A percentile compares a stretch with the other conserved stretches of the same genome.
phyloP scores from a whole-genome alignment of 2,329 filamentous ascomycete species.

The Ophiostoma angusticollis region DNA sequence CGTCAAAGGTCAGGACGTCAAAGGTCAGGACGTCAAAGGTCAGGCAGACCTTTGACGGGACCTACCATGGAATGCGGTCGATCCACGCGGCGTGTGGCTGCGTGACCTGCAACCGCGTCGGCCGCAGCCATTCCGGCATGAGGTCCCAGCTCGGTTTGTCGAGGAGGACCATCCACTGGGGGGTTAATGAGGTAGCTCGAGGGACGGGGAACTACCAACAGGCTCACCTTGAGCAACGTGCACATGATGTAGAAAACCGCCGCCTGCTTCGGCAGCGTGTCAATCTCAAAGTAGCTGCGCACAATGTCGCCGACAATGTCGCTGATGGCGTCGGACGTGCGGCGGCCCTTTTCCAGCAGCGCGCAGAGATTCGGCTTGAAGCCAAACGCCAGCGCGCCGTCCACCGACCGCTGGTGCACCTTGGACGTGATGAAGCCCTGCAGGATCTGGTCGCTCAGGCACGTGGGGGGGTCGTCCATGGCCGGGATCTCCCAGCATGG shows the following conservation, averaged over 20 bases:
- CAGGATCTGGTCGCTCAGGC: constrained; percentile 19
- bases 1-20: too few species aligned
- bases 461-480: constrained; percentile 15
- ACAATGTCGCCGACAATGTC: constrained; percentile 21
- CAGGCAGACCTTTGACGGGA: too few species aligned
- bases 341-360: constrained; percentile 15
- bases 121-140: constrained; percentile 20
- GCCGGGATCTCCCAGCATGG: constrained; percentile 19
- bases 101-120: constrained; percentile 17
- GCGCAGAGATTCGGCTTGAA: constrained; percentile 17
- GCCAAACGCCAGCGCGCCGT: constrained; percentile 11
- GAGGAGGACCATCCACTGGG: constrained; percentile 21
- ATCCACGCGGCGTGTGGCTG: constrained; percentile 21
- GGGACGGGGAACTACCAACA: too few species aligned
- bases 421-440: constrained; percentile 18
- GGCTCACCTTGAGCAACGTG: constrained; percentile 18
- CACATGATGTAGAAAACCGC: constrained; percentile 21
- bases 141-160: constrained; percentile 20
- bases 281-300: constrained; percentile 20
- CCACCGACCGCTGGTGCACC: constrained; percentile 11
- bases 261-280: constrained; percentile 19
- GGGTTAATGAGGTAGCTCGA: too few species aligned
- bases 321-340: constrained; percentile 20
- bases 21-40: too few species aligned
- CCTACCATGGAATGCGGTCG: constrained; percentile 21